Percentiles rank a stretch among this genome's conserved stretches.
Evolutionary conservation across 2,329 filamentous ascomycete genomes (phyloP).

Genomic region (Cordyceps pruinosa): DNA sequence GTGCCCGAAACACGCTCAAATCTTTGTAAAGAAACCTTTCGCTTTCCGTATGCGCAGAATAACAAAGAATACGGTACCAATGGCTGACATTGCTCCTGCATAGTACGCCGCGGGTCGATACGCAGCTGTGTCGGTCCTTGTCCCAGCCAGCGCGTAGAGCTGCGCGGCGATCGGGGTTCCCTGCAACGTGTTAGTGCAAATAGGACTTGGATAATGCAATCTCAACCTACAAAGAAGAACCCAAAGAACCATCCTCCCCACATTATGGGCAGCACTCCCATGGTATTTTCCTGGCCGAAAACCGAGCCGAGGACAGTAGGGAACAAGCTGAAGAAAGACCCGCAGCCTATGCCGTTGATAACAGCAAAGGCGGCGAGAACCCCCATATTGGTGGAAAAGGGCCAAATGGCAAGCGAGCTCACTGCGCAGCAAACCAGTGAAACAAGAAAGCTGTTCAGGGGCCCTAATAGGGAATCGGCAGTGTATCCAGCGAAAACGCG

Average conservation of each 20-base stretch:
- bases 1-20: not conserved
- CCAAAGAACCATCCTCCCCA: conserved; percentile 24
- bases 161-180: conserved; percentile 23
- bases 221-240: conserved; percentile 21
- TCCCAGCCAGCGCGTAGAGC: conserved; percentile 19
- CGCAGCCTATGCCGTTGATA: conserved; percentile 23
- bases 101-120: conserved; percentile 24
- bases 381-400: conserved; percentile 20
- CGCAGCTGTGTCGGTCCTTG: conserved; percentile 13
- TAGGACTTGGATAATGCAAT: too few relatives aligned
- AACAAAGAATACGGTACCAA: conserved; percentile 15
- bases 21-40: not conserved
- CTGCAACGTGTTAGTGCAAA: conserved; percentile 13
- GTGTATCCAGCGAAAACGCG: conserved; percentile 21
- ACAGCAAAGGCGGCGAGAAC: conserved; percentile 20
- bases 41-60: not conserved
- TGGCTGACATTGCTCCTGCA: conserved; percentile 21
- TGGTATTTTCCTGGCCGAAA: conserved; percentile 20
- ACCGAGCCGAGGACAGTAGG: conserved; percentile 18
- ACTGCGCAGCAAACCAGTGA: conserved; percentile 20
- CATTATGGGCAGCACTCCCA: conserved; percentile 22
- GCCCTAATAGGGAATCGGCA: conserved; percentile 21
- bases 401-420: conserved; percentile 22
- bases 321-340: conserved; percentile 24
- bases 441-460: conserved; percentile 22